phyloP scores from a whole-genome alignment of 2,329 filamentous ascomycete genomes.

The Diatrype stigma region DNA sequence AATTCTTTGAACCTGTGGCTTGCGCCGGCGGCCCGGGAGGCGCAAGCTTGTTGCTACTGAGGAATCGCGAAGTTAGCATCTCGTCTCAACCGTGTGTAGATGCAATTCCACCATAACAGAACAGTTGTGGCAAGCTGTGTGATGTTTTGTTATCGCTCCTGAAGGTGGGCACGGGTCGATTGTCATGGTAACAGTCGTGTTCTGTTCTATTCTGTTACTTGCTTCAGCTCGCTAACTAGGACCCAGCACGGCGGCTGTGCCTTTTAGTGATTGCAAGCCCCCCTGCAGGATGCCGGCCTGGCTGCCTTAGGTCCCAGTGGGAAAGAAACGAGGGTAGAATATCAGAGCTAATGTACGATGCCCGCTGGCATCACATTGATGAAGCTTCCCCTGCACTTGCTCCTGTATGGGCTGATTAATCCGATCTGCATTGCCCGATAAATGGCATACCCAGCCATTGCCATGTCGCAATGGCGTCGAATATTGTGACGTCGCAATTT shows the following conservation, averaged over 20 bases:
- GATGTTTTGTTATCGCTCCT: neutral
- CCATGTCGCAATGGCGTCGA: neutral
- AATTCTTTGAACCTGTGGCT: slow-evolving; percentile 32
- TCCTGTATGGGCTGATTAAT: neutral
- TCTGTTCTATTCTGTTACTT: no score
- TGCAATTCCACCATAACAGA: no score
- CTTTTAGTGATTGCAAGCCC: neutral
- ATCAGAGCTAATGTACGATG: no score
- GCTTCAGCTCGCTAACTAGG: neutral
- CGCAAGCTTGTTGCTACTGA: slow-evolving; percentile 23
- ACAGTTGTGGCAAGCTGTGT: no score
- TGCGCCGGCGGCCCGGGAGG: slow-evolving; percentile 30
- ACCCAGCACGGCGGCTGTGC: neutral
- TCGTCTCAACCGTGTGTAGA: slow-evolving; percentile 3
- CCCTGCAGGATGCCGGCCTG: neutral
- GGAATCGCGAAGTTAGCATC: slow-evolving; percentile 22
- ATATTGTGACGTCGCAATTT: neutral
- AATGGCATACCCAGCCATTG: neutral
- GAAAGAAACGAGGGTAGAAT: no score
- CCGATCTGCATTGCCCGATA: neutral
- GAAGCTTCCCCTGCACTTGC: no score
- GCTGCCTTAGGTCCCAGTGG: neutral
- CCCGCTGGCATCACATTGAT: no score
- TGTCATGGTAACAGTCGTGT: neutral
- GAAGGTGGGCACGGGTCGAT: neutral